A percentile compares a stretch with the other conserved stretches of the same genome.
Evolutionary conservation across 495 filamentous ascomycete species (phyloP).

Genomic region (Talaromyces nanjingensis): DNA sequence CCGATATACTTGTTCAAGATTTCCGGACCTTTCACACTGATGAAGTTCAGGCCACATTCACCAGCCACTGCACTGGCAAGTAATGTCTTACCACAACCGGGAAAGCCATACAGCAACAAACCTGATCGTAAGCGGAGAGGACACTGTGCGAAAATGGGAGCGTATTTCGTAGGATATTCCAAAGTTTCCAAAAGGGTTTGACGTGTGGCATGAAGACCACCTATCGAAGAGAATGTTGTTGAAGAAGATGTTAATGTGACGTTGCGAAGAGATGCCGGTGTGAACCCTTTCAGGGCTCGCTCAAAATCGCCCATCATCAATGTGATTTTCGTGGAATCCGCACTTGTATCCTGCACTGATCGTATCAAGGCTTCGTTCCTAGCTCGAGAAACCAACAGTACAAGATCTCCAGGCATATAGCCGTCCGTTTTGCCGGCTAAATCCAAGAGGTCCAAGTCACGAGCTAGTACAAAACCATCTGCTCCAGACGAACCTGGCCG

Average conservation of each 20-base stretch:
- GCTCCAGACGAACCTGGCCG: slow-evolving; percentile 40
- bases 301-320: slow-evolving; percentile 71
- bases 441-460: slow-evolving; percentile 84
- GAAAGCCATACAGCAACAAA: slow-evolving; percentile 86
- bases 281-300: slow-evolving; percentile 80
- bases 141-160: slow-evolving; percentile 93
- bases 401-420: slow-evolving; percentile 93
- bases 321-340: slow-evolving; percentile 41
- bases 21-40: slow-evolving; percentile 95
- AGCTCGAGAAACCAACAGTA: slow-evolving; percentile 77
- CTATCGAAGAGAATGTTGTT: slow-evolving; percentile 84
- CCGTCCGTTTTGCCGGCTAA: slow-evolving; percentile 90
- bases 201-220: slow-evolving; percentile 77
- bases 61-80: slow-evolving; percentile 90
- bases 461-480: slow-evolving; percentile 61
- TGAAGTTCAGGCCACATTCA: slow-evolving; percentile 96
- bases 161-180: slow-evolving; percentile 96
- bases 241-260: slow-evolving; percentile 87
- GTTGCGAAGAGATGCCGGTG: slow-evolving; percentile 86
- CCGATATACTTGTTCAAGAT: slow-evolving; percentile 99
- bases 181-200: slow-evolving; percentile 86
- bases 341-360: slow-evolving; percentile 36
- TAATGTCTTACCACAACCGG: slow-evolving; percentile 93
- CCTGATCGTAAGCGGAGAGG: slow-evolving; percentile 89
- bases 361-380: slow-evolving; percentile 87